Percentiles rank a stretch among this genome's conserved stretches.
Evolutionary conservation across 2,329 filamentous ascomycete species (phyloP).

Genomic region (Biscogniauxia marginata): DNA sequence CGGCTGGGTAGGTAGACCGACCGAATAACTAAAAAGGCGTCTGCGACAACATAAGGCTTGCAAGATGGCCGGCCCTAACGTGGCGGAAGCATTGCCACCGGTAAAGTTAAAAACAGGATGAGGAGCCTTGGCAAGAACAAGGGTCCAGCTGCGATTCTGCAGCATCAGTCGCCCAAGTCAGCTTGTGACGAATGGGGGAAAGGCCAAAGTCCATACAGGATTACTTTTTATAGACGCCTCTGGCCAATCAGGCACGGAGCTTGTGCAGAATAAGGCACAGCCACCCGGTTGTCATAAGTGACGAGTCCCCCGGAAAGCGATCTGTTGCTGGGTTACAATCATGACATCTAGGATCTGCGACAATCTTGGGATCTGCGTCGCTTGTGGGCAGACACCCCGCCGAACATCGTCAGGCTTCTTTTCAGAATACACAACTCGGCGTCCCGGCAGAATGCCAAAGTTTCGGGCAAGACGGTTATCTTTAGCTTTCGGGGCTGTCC

Average conservation of each 20-base stretch:
- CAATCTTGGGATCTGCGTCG: not conserved
- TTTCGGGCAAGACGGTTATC: too few species aligned
- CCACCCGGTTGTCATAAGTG: conserved; percentile 13
- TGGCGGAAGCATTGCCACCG: not conserved
- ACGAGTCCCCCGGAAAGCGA: not conserved
- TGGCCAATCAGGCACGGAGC: conserved; percentile 20
- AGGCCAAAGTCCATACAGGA: conserved; percentile 16
- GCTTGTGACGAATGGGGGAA: conserved; percentile 22
- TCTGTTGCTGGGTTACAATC: not conserved
- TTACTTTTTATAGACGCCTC: conserved; percentile 29
- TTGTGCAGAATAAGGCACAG: conserved; percentile 18
- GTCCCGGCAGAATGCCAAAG: too few species aligned
- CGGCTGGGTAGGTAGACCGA: too few species aligned
- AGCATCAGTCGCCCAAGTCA: not conserved
- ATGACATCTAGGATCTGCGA: not conserved
- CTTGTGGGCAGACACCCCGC: not conserved
- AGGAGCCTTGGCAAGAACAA: conserved; percentile 2
- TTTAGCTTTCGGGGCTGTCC: too few species aligned
- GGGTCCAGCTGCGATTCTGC: not conserved
- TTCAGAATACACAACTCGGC: too few species aligned
- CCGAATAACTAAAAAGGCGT: too few species aligned
- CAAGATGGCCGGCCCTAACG: not conserved
- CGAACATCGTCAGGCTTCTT: not conserved
- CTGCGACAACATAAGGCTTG: not conserved
- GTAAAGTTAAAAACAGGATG: not conserved